phyloP scores from a whole-genome alignment of 306 rosid species.

The cucumber (Cucumis sativus) region DNA sequence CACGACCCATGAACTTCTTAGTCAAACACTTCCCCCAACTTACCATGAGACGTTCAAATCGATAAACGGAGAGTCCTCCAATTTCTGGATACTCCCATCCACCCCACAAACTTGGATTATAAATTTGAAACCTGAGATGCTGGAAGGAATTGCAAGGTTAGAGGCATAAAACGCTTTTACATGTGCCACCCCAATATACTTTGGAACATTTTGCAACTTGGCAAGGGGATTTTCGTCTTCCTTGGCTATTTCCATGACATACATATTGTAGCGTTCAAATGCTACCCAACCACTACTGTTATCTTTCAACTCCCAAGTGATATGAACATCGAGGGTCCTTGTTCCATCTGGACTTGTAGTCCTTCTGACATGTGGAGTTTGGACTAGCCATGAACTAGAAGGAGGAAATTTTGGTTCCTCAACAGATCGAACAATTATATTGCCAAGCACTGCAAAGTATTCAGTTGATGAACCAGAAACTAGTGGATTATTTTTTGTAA shows the following conservation, averaged over 20 bases:
- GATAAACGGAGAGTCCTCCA: constrained; percentile 53
- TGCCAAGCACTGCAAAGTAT: constrained; percentile 66
- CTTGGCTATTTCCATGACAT: constrained; percentile 33
- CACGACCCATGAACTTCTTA: background rate
- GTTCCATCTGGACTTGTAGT: constrained; percentile 24
- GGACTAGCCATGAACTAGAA: constrained; percentile 50
- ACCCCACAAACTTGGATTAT: constrained; percentile 47
- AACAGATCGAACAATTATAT: constrained; percentile 30
- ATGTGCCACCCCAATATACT: constrained; percentile 58
- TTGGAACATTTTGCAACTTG: constrained; percentile 1
- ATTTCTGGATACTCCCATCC: constrained; percentile 56
- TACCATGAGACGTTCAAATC: constrained; percentile 25
- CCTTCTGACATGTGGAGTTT: constrained; percentile 42
- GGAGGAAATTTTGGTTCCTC: constrained; percentile 30
- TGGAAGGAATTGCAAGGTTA: constrained; percentile 34
- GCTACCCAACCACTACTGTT: constrained; percentile 2
- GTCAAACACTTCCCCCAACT: background rate
- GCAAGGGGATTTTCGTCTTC: constrained; percentile 6
- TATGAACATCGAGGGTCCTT: constrained; percentile 38
- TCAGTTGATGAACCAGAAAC: background rate
- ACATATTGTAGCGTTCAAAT: constrained; percentile 41
- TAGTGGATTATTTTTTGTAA: background rate
- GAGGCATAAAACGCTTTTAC: constrained; percentile 54
- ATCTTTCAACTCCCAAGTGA: constrained; percentile 58
- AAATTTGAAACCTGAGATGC: constrained; percentile 35